These are phyloP conservation scores for Trichoderma koningii DNA, from an alignment of 2,329 filamentous ascomycete species.

Conservation along the genomic window DNA sequence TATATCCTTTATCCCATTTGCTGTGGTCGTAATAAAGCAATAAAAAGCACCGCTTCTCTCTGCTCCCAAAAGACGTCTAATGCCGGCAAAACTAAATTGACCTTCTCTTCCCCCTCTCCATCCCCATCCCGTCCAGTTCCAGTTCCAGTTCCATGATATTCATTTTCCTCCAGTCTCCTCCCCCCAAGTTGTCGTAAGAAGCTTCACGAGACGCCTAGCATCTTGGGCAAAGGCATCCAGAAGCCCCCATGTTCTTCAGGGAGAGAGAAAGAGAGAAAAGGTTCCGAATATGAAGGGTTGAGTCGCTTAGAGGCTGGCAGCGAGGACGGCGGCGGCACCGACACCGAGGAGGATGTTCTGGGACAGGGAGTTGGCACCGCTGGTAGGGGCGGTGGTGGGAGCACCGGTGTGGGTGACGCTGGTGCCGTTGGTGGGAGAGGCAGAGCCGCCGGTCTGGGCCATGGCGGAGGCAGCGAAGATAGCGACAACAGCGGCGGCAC, in stretches of 20 bases:
- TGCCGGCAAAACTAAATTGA: slow-evolving; percentile 8
- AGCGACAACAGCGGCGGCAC: slow-evolving; percentile 28
- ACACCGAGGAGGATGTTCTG: slow-evolving; percentile 27
- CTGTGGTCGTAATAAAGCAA: background rate
- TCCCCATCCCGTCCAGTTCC: background rate
- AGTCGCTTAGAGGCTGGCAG: slow-evolving; percentile 26
- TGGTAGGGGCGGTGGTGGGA: slow-evolving; percentile 21
- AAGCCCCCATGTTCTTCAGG: background rate
- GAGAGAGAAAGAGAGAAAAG: too few relatives aligned
- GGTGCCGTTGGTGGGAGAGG: slow-evolving; percentile 25
- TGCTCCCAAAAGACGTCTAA: background rate
- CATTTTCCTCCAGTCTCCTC: background rate
- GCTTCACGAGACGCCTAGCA: background rate
- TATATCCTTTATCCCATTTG: too few relatives aligned
- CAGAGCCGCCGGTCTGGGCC: slow-evolving; percentile 20
- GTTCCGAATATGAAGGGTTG: background rate
- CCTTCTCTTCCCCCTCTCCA: slow-evolving; percentile 3
- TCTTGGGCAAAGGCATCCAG: background rate
- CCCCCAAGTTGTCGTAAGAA: background rate
- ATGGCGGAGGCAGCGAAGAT: slow-evolving; percentile 30
- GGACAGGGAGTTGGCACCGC: slow-evolving; percentile 19
- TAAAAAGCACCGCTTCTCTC: too few relatives aligned
- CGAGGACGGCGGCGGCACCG: slow-evolving; percentile 27
- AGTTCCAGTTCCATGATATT: background rate
- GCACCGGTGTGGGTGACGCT: slow-evolving; percentile 11